phyloP scores from a whole-genome alignment of 495 filamentous ascomycete genomes.

The Podospora comata region DNA sequence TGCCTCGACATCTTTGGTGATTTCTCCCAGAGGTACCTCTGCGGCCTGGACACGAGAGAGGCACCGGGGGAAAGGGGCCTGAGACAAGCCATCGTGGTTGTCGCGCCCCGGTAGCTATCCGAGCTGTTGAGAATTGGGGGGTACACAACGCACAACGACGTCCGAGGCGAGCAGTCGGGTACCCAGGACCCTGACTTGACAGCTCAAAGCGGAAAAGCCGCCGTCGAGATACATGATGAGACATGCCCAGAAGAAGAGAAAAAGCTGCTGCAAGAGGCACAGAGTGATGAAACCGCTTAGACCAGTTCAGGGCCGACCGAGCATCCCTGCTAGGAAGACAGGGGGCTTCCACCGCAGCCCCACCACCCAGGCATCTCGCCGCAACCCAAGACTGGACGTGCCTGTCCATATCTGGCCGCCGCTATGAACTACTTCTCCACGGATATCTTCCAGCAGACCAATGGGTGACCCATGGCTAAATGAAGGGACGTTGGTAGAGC shows the following conservation, averaged over 20 bases:
- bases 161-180: slow-evolving; percentile 9
- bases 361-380: slow-evolving; percentile 25
- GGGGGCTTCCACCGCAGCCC: slow-evolving; percentile 22
- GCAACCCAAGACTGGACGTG: slow-evolving; percentile 15
- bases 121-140: background rate
- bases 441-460: slow-evolving; percentile 23
- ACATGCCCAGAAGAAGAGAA: slow-evolving; percentile 26
- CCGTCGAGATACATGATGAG: slow-evolving; percentile 23
- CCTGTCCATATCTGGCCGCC: slow-evolving; percentile 27
- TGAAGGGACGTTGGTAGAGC: slow-evolving; percentile 27
- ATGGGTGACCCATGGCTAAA: slow-evolving; percentile 29
- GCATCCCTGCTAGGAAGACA: slow-evolving; percentile 23
- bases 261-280: slow-evolving; percentile 29
- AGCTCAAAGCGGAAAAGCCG: slow-evolving; percentile 21
- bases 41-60: slow-evolving; percentile 20
- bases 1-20: slow-evolving; percentile 10
- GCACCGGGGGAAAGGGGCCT: slow-evolving; percentile 19
- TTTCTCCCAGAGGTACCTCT: slow-evolving; percentile 22
- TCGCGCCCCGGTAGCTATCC: slow-evolving; percentile 21
- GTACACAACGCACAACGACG: background rate
- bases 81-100: slow-evolving; percentile 25
- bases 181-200: slow-evolving; percentile 12
- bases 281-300: slow-evolving; percentile 40
- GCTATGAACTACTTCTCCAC: slow-evolving; percentile 22
- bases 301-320: slow-evolving; percentile 20